A percentile compares a stretch with the other conserved stretches of the same genome.
Evolutionary conservation across 768 basidiomycete genomes (phyloP).

Genomic region (Lentinula detonsa): DNA sequence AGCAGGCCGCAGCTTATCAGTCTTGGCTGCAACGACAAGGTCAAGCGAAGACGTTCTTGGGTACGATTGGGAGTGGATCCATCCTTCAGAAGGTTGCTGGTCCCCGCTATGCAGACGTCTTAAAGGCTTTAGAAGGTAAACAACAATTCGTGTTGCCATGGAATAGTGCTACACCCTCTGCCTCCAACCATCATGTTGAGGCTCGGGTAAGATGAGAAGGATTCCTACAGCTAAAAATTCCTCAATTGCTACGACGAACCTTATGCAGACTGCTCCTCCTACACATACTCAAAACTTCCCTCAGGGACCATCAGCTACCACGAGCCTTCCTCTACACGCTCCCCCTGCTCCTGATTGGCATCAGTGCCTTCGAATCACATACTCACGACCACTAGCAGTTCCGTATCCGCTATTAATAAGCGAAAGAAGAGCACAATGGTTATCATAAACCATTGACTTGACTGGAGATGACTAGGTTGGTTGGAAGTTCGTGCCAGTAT

Average conservation of each 20-base stretch:
- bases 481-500: too few relatives aligned
- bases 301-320: too few relatives aligned
- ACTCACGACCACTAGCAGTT: background rate
- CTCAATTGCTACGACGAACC: background rate
- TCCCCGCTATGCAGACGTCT: constrained; percentile 21
- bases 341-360: background rate
- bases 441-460: background rate
- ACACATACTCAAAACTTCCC: background rate
- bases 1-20: constrained; percentile 13
- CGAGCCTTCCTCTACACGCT: too few relatives aligned
- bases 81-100: constrained; percentile 25
- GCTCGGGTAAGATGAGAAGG: background rate
- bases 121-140: constrained; percentile 18
- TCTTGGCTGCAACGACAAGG: constrained; percentile 11
- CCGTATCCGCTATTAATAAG: background rate
- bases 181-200: background rate
- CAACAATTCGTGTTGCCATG: constrained; percentile 13
- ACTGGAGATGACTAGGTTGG: background rate
- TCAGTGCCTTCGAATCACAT: background rate
- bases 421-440: background rate
- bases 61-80: constrained; percentile 19
- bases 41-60: constrained; percentile 19
- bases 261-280: background rate
- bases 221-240: background rate
- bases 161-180: background rate